Conservation (phyloP, 179 eudicot genomes). For the Actinidia chinensis region DNA sequence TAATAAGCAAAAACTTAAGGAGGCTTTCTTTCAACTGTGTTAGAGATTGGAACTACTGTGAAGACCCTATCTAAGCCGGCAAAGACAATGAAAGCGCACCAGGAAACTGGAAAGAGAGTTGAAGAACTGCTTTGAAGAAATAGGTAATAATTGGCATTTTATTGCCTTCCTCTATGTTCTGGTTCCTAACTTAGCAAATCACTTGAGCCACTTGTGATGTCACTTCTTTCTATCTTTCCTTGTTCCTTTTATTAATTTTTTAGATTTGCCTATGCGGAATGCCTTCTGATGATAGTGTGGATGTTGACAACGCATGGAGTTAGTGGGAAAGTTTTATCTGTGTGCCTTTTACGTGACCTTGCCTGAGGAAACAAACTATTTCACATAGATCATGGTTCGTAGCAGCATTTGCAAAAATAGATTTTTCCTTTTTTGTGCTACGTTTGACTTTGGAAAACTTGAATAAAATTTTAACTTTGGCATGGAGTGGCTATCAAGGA, state of each 20-base stretch:
- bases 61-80: slow-evolving; percentile 52
- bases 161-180: background rate
- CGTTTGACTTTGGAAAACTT: background rate
- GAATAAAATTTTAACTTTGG: no score
- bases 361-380: slow-evolving; percentile 13
- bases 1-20: background rate
- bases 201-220: background rate
- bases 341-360: background rate
- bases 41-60: slow-evolving; percentile 63
- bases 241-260: background rate
- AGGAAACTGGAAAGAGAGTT: slow-evolving; percentile 64
- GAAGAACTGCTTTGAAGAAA: slow-evolving; percentile 63
- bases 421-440: background rate
- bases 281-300: background rate
- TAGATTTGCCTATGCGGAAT: background rate
- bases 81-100: slow-evolving; percentile 50
- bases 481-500: no score
- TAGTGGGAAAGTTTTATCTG: background rate
- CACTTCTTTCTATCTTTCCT: background rate
- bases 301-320: background rate
- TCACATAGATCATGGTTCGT: background rate
- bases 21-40: slow-evolving; percentile 9
- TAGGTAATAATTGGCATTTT: slow-evolving; percentile 41
- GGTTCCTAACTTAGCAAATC: background rate
- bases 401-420: background rate